Percentiles rank a stretch among this genome's conserved stretches.
These are phyloP conservation scores for Cucurbitaria berberidis DNA, from an alignment of 2,329 filamentous ascomycete genomes.

Conservation along the genomic window DNA sequence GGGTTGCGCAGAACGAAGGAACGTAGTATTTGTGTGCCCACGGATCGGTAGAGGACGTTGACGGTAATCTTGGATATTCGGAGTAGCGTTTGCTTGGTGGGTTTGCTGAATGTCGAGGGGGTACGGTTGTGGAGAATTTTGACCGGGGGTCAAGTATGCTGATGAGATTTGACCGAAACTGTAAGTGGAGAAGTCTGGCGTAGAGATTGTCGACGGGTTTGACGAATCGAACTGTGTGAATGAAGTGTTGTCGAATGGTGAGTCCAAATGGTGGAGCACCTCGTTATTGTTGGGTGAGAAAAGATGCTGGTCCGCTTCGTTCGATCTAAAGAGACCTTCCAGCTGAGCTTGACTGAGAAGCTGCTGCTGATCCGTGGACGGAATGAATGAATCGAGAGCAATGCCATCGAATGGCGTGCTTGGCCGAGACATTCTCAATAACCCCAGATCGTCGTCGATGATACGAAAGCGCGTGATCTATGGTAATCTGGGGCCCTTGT, in stretches of 20 bases:
- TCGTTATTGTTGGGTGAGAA: constrained; percentile 14
- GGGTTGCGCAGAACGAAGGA: constrained; percentile 4
- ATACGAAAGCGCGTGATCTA: constrained; percentile 7
- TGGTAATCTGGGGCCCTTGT: constrained; percentile 1
- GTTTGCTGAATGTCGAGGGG: constrained; percentile 20
- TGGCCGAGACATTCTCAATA: constrained; percentile 29
- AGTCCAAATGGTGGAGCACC: constrained; percentile 10
- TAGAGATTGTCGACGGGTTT: constrained; percentile 12
- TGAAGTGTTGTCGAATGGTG: constrained; percentile 2
- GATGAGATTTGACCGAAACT: constrained; percentile 9
- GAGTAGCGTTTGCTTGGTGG: constrained; percentile 2
- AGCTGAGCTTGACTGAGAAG: constrained; percentile 15
- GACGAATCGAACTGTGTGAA: constrained; percentile 3
- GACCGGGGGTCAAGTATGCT: constrained; percentile 17
- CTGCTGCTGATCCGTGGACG: constrained; percentile 5
- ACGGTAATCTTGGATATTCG: not conserved
- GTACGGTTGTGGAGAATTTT: constrained; percentile 23
- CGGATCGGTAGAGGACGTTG: constrained; percentile 9
- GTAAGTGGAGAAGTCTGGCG: constrained; percentile 18
- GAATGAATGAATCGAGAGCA: constrained; percentile 3
- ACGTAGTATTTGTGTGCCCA: constrained; percentile 10
- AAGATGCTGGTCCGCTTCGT: not conserved
- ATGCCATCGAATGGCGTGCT: constrained; percentile 5
- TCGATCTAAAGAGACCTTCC: constrained; percentile 15
- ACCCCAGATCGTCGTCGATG: not conserved